phyloP scores from a whole-genome alignment of 176 grass and related monocot species.

The Carex myosuroides region DNA sequence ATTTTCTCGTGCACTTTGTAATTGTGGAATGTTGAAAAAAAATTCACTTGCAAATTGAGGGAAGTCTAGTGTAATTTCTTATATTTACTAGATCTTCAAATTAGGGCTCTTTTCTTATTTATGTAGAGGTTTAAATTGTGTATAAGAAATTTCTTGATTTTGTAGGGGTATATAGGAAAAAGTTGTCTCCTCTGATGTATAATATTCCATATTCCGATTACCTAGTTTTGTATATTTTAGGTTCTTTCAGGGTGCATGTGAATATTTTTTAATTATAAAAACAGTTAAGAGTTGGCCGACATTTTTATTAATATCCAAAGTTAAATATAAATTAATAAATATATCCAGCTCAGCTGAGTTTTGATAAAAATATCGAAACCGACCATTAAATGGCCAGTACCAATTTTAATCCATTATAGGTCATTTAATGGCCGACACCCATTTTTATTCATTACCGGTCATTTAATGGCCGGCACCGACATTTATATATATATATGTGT shows the following conservation, averaged over 20 bases:
- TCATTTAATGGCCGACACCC: no score
- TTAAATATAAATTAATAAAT: no score
- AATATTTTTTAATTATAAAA: not conserved
- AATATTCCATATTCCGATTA: not conserved
- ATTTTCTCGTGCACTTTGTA: not conserved
- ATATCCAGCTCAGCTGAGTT: no score
- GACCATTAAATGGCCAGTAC: no score
- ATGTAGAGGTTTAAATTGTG: not conserved
- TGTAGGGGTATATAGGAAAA: not conserved
- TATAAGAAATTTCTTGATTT: not conserved
- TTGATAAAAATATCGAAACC: no score
- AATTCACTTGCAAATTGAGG: not conserved
- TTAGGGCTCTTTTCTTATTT: not conserved
- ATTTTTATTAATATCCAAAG: no score
- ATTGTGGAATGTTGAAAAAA: not conserved
- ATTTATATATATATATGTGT: no score
- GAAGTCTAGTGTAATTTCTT: not conserved
- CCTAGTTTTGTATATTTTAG: not conserved
- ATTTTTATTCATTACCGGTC: no score
- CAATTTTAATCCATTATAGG: no score
- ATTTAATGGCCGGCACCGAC: no score
- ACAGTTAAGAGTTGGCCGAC: not conserved
- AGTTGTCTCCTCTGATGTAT: not conserved
- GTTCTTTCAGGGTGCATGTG: not conserved
- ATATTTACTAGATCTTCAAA: not conserved